Evolutionary conservation across 2,329 filamentous ascomycete species (phyloP).

Genomic region (Drechslerella stenobrocha): DNA sequence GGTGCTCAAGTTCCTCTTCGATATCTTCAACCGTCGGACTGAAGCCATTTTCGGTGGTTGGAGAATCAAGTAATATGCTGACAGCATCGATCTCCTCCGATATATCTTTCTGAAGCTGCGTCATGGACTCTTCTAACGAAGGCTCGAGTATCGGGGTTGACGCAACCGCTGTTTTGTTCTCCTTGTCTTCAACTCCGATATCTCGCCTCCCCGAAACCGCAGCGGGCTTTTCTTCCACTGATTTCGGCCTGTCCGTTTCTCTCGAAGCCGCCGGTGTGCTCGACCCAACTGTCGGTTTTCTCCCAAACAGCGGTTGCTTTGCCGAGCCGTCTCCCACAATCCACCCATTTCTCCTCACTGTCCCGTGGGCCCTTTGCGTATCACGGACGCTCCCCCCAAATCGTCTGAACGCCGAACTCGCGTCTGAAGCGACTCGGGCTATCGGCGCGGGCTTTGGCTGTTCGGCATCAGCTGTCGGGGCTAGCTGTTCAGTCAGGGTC

Average conservation of each 20-base stretch:
- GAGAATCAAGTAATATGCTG: slow-evolving; percentile 39
- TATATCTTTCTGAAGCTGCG: slow-evolving; percentile 37
- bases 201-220: slow-evolving; percentile 5
- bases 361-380: slow-evolving; percentile 34
- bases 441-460: slow-evolving; percentile 28
- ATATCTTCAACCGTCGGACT: slow-evolving; percentile 5
- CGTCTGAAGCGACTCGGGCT: slow-evolving; percentile 17
- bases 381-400: slow-evolving; percentile 40
- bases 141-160: slow-evolving; percentile 15
- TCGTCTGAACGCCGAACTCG: slow-evolving; percentile 25
- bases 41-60: slow-evolving; percentile 19
- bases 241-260: slow-evolving; percentile 1
- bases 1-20: slow-evolving; percentile 8
- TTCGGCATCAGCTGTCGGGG: slow-evolving; percentile 5
- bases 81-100: slow-evolving; percentile 43
- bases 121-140: slow-evolving; percentile 36
- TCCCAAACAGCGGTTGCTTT: slow-evolving; percentile 30
- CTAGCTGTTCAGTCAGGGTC: slow-evolving; percentile 18
- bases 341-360: slow-evolving; percentile 33
- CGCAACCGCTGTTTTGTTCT: slow-evolving; percentile 10
- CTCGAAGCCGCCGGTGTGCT: slow-evolving; percentile 17
- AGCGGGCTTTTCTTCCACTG: slow-evolving; percentile 9
- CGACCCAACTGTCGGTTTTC: slow-evolving; percentile 13
- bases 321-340: slow-evolving; percentile 25
- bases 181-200: slow-evolving; percentile 22